Percentiles rank a stretch among this genome's conserved stretches.
phyloP scores from a whole-genome alignment of 225 moss, liverwort and hornwort genomes.

The Straminergon stramineum region DNA sequence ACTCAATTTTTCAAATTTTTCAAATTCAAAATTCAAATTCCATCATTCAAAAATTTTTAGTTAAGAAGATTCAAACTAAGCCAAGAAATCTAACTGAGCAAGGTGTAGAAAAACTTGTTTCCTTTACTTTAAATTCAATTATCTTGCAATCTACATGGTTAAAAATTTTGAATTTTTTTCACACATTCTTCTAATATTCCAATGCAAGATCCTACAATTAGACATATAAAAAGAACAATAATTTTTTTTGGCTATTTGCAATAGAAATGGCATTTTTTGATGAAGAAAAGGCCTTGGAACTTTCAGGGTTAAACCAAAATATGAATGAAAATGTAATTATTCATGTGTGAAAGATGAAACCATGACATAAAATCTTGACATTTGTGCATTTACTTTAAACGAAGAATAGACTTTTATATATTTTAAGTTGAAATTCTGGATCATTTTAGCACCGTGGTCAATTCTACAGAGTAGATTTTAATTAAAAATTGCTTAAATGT shows the following conservation, averaged over 20 bases:
- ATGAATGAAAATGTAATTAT: not conserved
- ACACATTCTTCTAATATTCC: not conserved
- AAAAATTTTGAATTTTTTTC: not conserved
- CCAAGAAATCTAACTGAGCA: not conserved
- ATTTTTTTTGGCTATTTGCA: not conserved
- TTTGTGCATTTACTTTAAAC: not conserved
- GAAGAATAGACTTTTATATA: not conserved
- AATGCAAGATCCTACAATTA: not conserved
- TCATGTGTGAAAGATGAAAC: no score
- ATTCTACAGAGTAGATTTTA: not conserved
- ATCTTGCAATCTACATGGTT: accelerated
- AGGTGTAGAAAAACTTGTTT: not conserved
- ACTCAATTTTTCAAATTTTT: no score
- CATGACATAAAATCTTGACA: not conserved
- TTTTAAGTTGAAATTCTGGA: not conserved
- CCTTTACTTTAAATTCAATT: not conserved
- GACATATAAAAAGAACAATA: not conserved
- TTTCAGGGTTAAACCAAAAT: not conserved
- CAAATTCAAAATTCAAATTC: not conserved
- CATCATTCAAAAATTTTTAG: not conserved
- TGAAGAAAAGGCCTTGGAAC: not conserved
- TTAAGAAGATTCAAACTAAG: not conserved
- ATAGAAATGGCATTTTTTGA: not conserved
- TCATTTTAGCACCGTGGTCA: not conserved
- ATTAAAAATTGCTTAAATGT: not conserved